Conservation (phyloP, 192 early-diverging fungal species). For the Geosiphon pyriformis region DNA sequence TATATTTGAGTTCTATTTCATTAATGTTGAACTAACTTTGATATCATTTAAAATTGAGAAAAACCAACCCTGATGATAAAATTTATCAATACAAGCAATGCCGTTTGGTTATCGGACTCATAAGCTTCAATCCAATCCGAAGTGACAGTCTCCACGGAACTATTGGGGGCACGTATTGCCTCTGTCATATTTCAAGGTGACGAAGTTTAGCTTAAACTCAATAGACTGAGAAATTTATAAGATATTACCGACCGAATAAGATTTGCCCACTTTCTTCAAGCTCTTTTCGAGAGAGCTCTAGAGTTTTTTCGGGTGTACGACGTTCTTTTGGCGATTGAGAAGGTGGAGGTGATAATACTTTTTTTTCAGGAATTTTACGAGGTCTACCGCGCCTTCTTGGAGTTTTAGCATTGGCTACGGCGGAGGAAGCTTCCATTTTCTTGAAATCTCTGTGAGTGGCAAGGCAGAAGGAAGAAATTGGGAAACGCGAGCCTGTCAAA, state of each 20-base stretch:
- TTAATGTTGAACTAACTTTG: no score
- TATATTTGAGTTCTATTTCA: background rate
- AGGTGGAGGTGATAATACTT: no score
- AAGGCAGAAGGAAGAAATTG: no score
- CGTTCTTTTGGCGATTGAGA: background rate
- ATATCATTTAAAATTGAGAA: no score
- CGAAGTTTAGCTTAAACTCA: background rate
- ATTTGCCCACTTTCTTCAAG: conserved; percentile 17
- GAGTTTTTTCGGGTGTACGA: background rate
- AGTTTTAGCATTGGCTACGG: background rate
- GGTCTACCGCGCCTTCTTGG: conserved; percentile 5
- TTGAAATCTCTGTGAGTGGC: no score
- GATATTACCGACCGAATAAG: conserved; percentile 2
- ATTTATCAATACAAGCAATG: conserved; percentile 68
- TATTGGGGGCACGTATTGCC: conserved; percentile 42
- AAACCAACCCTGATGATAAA: conserved; percentile 57
- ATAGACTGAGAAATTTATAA: background rate
- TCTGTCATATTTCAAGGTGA: conserved; percentile 8
- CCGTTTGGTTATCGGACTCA: conserved; percentile 37
- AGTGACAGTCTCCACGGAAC: conserved; percentile 55
- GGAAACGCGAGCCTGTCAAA: no score
- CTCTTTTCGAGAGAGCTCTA: background rate
- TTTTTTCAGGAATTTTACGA: background rate
- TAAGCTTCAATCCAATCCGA: conserved; percentile 71
- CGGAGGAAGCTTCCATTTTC: background rate